Evolutionary conservation across 2,329 filamentous ascomycete genomes (phyloP).

Genomic region (Chaetomium sp.): DNA sequence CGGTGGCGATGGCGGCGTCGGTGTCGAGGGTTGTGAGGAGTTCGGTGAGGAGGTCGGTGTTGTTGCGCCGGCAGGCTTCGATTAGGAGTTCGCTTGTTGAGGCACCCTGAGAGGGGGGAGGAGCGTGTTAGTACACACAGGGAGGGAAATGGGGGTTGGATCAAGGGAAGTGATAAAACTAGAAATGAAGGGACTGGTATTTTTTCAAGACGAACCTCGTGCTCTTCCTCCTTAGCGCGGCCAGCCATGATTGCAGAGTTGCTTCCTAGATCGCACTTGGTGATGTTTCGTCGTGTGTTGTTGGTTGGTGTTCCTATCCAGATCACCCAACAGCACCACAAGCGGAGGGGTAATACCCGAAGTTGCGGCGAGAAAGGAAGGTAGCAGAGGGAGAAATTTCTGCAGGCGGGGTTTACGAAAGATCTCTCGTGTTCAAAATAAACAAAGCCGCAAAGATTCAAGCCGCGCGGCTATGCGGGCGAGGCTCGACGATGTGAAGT

Average conservation of each 20-base stretch:
- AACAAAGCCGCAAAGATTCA: no score
- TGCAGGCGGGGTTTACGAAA: no score
- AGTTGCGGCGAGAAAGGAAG: not conserved
- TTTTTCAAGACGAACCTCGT: slow-evolving; percentile 21
- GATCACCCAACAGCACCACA: no score
- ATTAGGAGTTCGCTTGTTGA: slow-evolving; percentile 78
- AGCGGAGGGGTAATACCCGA: not conserved
- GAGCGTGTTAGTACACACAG: slow-evolving; percentile 3
- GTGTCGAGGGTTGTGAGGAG: slow-evolving; percentile 50
- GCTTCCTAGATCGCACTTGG: not conserved
- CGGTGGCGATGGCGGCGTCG: slow-evolving; percentile 61
- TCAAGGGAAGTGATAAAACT: not conserved
- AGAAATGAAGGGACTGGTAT: not conserved
- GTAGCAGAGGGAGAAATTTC: not conserved
- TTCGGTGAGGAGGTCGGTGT: slow-evolving; percentile 74
- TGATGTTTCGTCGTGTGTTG: not conserved
- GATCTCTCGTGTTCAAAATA: no score
- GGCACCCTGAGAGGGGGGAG: slow-evolving; percentile 67
- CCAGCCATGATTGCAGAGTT: slow-evolving; percentile 13
- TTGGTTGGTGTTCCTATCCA: not conserved
- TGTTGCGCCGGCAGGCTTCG: slow-evolving; percentile 90
- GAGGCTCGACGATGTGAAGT: no score
- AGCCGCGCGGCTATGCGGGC: no score
- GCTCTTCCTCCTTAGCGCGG: slow-evolving; percentile 23
- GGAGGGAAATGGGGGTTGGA: not conserved